phyloP scores from a whole-genome alignment of 2,329 filamentous ascomycete species.

The Phaeosphaeriaceae sp. region DNA sequence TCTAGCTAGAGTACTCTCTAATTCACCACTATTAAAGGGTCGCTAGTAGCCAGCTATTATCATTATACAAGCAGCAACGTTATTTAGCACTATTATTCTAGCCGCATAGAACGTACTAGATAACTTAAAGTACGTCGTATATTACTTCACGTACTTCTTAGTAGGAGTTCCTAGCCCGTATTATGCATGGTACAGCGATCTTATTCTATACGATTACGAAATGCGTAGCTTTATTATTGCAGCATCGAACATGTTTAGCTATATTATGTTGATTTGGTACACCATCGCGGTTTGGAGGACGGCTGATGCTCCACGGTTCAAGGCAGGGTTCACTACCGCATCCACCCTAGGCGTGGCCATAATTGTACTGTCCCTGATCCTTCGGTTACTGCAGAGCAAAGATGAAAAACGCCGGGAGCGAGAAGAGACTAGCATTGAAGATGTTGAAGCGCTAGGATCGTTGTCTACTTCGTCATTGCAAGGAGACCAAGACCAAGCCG shows the following conservation, averaged over 20 bases:
- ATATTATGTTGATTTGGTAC: conserved; percentile 29
- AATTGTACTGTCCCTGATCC: conserved; percentile 20
- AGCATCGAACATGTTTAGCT: conserved; percentile 31
- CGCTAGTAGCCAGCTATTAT: conserved; percentile 49
- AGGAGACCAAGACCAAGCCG: too few species aligned
- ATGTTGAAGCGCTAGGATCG: conserved; percentile 12
- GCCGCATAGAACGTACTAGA: conserved; percentile 55
- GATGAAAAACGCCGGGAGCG: conserved; percentile 20
- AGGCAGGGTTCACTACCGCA: conserved; percentile 28
- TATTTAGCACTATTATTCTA: conserved; percentile 51
- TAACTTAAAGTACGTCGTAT: conserved; percentile 47
- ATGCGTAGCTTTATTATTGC: conserved; percentile 35
- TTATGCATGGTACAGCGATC: conserved; percentile 33
- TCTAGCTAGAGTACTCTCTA: conserved; percentile 45
- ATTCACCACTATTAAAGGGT: conserved; percentile 32
- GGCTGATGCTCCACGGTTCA: conserved; percentile 25
- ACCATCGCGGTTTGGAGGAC: conserved; percentile 30
- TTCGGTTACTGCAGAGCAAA: conserved; percentile 20
- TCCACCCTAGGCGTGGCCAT: conserved; percentile 27
- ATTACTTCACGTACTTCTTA: conserved; percentile 30
- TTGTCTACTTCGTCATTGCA: conserved; percentile 16
- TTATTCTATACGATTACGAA: conserved; percentile 35
- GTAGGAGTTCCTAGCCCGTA: conserved; percentile 33
- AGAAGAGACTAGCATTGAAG: conserved; percentile 5
- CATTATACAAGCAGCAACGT: conserved; percentile 45